Evolutionary conservation across 495 filamentous ascomycete genomes (phyloP).

Genomic region (Penicillium pancosmium): DNA sequence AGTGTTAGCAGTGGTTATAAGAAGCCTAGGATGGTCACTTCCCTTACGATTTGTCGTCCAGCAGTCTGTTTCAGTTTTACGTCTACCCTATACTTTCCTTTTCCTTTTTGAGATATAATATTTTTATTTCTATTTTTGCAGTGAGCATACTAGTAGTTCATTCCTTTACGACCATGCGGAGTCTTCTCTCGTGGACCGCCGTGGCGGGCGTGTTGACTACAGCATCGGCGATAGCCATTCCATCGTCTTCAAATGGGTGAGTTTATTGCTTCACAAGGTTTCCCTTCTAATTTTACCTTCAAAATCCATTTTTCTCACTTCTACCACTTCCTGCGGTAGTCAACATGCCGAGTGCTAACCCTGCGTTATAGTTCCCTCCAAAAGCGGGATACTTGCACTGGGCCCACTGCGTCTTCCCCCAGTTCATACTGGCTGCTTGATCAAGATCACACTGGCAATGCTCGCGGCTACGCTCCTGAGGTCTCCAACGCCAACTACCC

Average conservation of each 20-base stretch:
- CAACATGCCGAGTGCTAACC: background rate
- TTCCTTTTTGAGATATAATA: background rate
- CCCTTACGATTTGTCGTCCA: background rate
- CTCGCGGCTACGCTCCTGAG: conserved; percentile 41
- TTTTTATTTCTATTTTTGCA: background rate
- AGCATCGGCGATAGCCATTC: conserved; percentile 10
- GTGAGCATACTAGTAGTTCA: background rate
- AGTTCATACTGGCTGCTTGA: conserved; percentile 33
- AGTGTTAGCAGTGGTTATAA: background rate
- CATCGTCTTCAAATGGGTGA: background rate
- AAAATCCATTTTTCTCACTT: background rate
- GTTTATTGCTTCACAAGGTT: background rate
- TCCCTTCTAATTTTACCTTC: background rate
- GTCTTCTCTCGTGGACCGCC: conserved; percentile 11
- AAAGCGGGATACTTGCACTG: conserved; percentile 11
- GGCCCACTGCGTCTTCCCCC: conserved; percentile 17
- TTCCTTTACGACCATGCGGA: conserved; percentile 10
- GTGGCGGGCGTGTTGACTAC: conserved; percentile 3
- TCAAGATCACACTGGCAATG: conserved; percentile 30
- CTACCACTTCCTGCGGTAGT: background rate
- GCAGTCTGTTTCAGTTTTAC: background rate
- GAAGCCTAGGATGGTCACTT: background rate
- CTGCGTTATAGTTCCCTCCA: background rate
- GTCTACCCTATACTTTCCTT: background rate
- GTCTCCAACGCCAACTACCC: conserved; percentile 45